A percentile compares a stretch with the other conserved stretches of the same genome.
Evolutionary conservation across 2,329 filamentous ascomycete genomes (phyloP).

Genomic region (Samsoniella hepiali): DNA sequence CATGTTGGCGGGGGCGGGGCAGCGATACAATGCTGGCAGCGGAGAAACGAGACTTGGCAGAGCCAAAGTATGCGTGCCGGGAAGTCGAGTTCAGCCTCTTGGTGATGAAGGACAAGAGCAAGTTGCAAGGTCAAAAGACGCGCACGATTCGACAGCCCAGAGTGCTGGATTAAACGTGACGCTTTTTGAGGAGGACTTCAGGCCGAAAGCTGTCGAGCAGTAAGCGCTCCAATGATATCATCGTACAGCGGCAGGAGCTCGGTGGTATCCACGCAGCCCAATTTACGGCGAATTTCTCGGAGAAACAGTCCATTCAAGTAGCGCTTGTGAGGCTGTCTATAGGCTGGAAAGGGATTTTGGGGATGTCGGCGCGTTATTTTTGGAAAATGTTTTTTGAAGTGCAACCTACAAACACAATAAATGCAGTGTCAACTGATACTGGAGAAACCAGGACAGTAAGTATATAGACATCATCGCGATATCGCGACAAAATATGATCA

Average conservation of each 20-base stretch:
- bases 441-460: too few relatives aligned
- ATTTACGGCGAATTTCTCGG: slow-evolving; percentile 15
- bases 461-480: too few relatives aligned
- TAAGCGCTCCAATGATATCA: slow-evolving; percentile 20
- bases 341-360: too few relatives aligned
- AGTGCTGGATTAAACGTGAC: not conserved
- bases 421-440: too few relatives aligned
- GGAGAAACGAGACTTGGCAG: not conserved
- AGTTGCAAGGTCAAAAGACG: not conserved
- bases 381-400: too few relatives aligned
- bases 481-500: too few relatives aligned
- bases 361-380: too few relatives aligned
- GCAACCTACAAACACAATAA: too few relatives aligned
- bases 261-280: slow-evolving; percentile 9
- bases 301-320: not conserved
- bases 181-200: not conserved
- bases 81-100: not conserved
- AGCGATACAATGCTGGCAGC: not conserved
- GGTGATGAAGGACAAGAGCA: not conserved
- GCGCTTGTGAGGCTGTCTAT: not conserved
- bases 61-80: not conserved
- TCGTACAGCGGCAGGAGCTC: not conserved
- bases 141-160: not conserved
- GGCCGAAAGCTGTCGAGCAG: not conserved
- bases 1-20: slow-evolving; percentile 47